Evolutionary conservation across 352 stramenopile genomes (phyloP).

Genomic region (Phytophthora sojae): DNA sequence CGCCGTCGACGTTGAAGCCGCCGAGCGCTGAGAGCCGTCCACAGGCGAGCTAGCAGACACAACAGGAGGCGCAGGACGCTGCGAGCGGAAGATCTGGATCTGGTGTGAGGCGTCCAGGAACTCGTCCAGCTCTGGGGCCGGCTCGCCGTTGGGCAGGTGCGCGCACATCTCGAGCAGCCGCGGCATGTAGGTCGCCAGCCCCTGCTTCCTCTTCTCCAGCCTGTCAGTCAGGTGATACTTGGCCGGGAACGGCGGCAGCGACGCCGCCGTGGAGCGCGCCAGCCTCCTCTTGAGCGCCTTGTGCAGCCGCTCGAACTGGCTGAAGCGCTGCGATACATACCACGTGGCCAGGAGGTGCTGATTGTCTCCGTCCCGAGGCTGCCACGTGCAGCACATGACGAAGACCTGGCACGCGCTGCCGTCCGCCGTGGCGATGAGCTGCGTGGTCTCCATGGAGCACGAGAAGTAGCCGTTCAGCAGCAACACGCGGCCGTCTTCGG

Average conservation of each 20-base stretch:
- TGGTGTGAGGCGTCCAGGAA: conserved; percentile 49
- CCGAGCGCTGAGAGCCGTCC: conserved; percentile 11
- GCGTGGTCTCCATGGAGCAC: conserved; percentile 40
- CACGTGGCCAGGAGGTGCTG: conserved; percentile 31
- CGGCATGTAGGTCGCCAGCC: conserved; percentile 41
- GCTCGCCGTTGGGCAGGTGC: conserved; percentile 32
- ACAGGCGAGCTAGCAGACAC: conserved; percentile 10
- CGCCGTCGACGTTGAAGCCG: conserved; percentile 17
- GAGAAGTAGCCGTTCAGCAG: conserved; percentile 44
- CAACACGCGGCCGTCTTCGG: conserved; percentile 35
- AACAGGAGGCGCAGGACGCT: conserved; percentile 22
- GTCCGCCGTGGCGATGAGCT: conserved; percentile 30
- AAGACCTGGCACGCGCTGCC: conserved; percentile 41
- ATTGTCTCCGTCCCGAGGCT: conserved; percentile 12
- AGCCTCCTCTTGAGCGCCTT: conserved; percentile 40
- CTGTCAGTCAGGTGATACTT: conserved; percentile 48
- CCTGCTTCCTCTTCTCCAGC: conserved; percentile 46
- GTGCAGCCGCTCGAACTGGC: conserved; percentile 52
- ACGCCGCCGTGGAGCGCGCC: conserved; percentile 18
- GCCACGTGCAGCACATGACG: conserved; percentile 49
- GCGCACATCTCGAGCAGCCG: conserved; percentile 47
- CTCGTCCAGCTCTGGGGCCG: conserved; percentile 47
- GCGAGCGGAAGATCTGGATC: conserved; percentile 41
- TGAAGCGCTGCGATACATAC: conserved; percentile 58
- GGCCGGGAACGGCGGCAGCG: conserved; percentile 47